Percentiles rank a stretch among this genome's conserved stretches.
These are phyloP conservation scores for cucumber (Cucumis sativus) DNA, from an alignment of 306 rosid genomes.

Conservation along the genomic window Cucumber_9930_V3 NC_026660.2:16785501-16786000, in stretches of 20 bases:
- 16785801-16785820: no score
- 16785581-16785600: background rate
- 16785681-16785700: no score
- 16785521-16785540: background rate
- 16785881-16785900: no score
- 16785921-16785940: background rate
- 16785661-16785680: no score
- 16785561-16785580: background rate
- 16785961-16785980: background rate
- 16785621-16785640: background rate
- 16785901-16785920: no score
- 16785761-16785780: no score
- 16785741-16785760: no score
- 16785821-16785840: no score
- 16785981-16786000: background rate
- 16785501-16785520: background rate
- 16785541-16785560: background rate
- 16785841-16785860: no score
- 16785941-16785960: background rate
- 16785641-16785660: fast-evolving
- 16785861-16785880: no score
- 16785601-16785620: background rate
- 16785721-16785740: background rate
- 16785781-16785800: no score
- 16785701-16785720: background rate